These are phyloP conservation scores for Scheffersomyces illinoinensis DNA, from an alignment of 1,139 yeast species.

Conservation along the genomic window DNA sequence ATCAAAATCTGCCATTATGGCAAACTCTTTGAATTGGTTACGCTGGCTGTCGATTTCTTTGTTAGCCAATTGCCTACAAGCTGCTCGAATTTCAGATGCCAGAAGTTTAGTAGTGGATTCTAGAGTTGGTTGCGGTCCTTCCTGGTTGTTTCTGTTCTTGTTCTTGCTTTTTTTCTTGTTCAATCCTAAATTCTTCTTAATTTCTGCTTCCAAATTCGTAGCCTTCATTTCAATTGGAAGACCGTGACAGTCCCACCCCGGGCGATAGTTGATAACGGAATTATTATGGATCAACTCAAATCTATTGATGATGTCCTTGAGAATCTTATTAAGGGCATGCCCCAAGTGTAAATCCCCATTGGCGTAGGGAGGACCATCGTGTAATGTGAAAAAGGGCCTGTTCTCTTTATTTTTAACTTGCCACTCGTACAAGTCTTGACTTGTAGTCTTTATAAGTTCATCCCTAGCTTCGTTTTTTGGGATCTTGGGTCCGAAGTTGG, in stretches of 20 bases:
- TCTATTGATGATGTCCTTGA: conserved; percentile 83
- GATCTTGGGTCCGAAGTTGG: conserved; percentile 42
- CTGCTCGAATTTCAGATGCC: conserved; percentile 56
- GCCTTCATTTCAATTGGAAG: conserved; percentile 93
- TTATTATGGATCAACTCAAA: conserved; percentile 61
- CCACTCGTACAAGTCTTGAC: conserved; percentile 37
- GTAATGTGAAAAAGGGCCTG: conserved; percentile 59
- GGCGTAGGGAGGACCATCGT: conserved; percentile 99
- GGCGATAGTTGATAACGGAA: conserved; percentile 65
- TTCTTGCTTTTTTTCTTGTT: conserved; percentile 28
- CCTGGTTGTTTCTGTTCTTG: conserved; percentile 17
- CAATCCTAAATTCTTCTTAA: conserved; percentile 15
- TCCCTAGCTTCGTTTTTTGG: conserved; percentile 32
- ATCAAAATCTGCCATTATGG: conserved; percentile 81
- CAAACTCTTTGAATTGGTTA: conserved; percentile 64
- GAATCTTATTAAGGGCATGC: conserved; percentile 85
- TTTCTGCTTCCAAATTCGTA: conserved; percentile 38
- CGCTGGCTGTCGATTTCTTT: conserved; percentile 65
- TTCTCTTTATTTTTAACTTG: conserved; percentile 22
- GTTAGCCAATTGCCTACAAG: conserved; percentile 70
- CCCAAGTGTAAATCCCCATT: conserved; percentile 94
- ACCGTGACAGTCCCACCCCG: conserved; percentile 99
- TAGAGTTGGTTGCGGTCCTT: conserved; percentile 15
- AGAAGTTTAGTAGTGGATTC: conserved; percentile 19
- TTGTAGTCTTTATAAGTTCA: conserved; percentile 25